phyloP scores from a whole-genome alignment of 1,139 yeast species.

The Saccharomyces hybrid region DNA sequence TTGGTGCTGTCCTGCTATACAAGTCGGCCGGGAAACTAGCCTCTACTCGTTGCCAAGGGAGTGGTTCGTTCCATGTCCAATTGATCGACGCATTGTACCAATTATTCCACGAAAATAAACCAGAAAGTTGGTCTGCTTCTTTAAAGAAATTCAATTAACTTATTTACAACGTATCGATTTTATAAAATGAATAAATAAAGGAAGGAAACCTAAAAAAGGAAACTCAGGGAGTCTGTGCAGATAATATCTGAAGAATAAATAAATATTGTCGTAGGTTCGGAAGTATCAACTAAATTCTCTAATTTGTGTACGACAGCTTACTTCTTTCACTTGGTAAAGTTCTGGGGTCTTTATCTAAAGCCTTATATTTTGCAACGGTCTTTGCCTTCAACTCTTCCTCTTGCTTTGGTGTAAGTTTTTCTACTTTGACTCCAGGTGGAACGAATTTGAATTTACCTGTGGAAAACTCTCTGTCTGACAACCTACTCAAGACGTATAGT shows the following conservation, averaged over 20 bases:
- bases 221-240: too few species aligned
- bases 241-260: conserved; percentile 1
- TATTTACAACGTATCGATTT: conserved; percentile 8
- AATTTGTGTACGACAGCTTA: too few species aligned
- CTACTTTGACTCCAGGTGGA: conserved; percentile 75
- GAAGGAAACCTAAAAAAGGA: background rate
- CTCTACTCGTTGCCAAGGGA: conserved; percentile 21
- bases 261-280: background rate
- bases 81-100: conserved; percentile 28
- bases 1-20: conserved; percentile 54
- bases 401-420: conserved; percentile 58
- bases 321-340: conserved; percentile 56
- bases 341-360: conserved; percentile 35
- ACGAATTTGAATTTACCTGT: too few species aligned
- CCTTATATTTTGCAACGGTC: conserved; percentile 41
- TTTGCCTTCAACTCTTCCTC: conserved; percentile 39
- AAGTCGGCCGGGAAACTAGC: conserved; percentile 62
- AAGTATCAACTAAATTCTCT: too few species aligned
- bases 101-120: conserved; percentile 18
- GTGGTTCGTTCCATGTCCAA: conserved; percentile 28
- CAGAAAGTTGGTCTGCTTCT: conserved; percentile 23
- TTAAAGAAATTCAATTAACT: conserved; percentile 7
- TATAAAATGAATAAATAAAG: conserved; percentile 5
- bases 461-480: too few species aligned
- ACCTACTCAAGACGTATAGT: conserved; percentile 72